phyloP scores from a whole-genome alignment of 257 asterid species.

The Verbascum thapsus region DNA sequence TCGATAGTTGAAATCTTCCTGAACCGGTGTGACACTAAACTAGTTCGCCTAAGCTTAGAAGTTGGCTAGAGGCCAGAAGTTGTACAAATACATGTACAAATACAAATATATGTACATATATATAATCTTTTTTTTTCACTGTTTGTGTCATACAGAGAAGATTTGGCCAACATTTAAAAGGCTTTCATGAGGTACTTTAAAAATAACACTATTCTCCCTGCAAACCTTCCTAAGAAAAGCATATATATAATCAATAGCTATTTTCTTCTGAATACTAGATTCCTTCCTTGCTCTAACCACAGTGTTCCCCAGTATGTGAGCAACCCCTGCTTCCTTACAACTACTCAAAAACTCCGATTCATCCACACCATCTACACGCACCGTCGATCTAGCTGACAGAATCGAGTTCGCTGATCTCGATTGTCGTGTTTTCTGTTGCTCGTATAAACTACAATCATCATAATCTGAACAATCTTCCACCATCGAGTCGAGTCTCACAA shows the following conservation, averaged over 20 bases:
- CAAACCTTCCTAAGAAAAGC: conserved; percentile 87
- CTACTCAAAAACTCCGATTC: conserved; percentile 66
- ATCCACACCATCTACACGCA: conserved; percentile 39
- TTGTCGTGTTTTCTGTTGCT: conserved; percentile 61
- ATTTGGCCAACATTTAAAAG: no score
- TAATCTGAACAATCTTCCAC: conserved; percentile 81
- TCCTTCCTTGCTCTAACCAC: conserved; percentile 73
- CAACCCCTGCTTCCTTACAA: conserved; percentile 80
- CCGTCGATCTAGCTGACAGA: conserved; percentile 48
- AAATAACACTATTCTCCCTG: conserved; percentile 86
- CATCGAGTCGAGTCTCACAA: conserved; percentile 81
- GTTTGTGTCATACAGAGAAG: no score
- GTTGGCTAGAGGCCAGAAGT: no score
- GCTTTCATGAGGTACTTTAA: conserved; percentile 78
- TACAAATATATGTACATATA: no score
- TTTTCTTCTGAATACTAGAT: conserved; percentile 59
- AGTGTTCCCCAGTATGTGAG: conserved; percentile 78
- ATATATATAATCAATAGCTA: conserved; percentile 73
- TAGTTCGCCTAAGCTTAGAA: no score
- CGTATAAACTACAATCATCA: conserved; percentile 64
- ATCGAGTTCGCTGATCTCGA: conserved; percentile 61
- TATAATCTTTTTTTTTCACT: no score
- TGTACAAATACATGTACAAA: conserved; percentile 91
- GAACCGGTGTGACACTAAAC: no score
- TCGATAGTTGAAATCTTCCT: no score